These are phyloP conservation scores for Anthoceros angustus DNA, from an alignment of 225 moss, liverwort and hornwort species.

Conservation along the genomic window DNA sequence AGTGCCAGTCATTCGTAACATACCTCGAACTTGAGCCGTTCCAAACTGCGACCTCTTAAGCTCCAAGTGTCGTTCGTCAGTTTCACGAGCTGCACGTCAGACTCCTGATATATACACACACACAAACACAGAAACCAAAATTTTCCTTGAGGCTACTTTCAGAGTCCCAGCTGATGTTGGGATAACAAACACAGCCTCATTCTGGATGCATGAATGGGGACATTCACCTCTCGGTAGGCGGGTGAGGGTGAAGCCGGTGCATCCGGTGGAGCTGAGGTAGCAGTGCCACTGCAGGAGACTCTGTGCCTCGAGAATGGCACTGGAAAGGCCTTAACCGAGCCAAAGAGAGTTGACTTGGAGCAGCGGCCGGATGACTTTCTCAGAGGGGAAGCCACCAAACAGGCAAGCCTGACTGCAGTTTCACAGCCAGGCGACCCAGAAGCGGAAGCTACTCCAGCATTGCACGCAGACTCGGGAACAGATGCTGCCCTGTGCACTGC, in stretches of 20 bases:
- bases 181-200: not conserved
- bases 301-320: not conserved
- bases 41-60: constrained; percentile 41
- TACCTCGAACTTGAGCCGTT: constrained; percentile 48
- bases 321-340: not conserved
- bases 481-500: not conserved
- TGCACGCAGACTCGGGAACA: not conserved
- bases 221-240: not conserved
- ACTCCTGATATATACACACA: constrained; percentile 60
- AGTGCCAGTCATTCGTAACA: not conserved
- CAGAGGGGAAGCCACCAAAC: not conserved
- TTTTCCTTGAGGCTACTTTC: not conserved
- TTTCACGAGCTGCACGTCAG: constrained; percentile 38
- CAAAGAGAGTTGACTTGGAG: not conserved
- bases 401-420: not conserved
- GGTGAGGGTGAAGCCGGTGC: not conserved
- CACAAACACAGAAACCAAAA: not conserved
- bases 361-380: not conserved
- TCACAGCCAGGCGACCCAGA: not conserved
- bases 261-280: not conserved
- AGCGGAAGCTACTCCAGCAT: not conserved
- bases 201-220: not conserved
- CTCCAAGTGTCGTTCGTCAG: constrained; percentile 52
- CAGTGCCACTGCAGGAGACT: not conserved
- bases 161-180: not conserved